A percentile compares a stretch with the other conserved stretches of the same genome.
Evolutionary conservation across 805 yeast genomes (phyloP).

Genomic region (Spathaspora gorwiae): DNA sequence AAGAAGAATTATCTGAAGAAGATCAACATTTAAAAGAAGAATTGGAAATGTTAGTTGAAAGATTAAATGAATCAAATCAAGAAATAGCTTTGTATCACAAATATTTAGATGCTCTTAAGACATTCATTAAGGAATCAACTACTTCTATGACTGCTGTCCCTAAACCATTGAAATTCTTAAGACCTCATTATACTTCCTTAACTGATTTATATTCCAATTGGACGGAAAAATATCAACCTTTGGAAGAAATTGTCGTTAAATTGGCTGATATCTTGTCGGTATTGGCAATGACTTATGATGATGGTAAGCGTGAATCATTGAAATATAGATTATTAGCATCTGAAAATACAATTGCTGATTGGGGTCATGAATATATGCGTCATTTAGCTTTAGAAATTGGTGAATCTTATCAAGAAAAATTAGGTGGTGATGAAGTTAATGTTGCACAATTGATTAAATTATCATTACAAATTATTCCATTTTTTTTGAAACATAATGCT

Average conservation of each 20-base stretch:
- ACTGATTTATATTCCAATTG: constrained; percentile 64
- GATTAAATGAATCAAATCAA: constrained; percentile 53
- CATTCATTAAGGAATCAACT: constrained; percentile 82
- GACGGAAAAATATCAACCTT: constrained; percentile 32
- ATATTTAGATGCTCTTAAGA: constrained; percentile 68
- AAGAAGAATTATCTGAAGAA: constrained; percentile 89
- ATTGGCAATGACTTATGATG: constrained; percentile 89
- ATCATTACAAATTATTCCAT: constrained; percentile 77
- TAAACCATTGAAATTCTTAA: constrained; percentile 90
- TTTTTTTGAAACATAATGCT: constrained; percentile 89
- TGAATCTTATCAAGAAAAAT: constrained; percentile 61
- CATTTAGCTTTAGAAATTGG: constrained; percentile 95
- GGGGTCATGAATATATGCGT: constrained; percentile 99
- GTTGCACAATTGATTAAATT: constrained; percentile 51
- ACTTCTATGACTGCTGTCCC: constrained; percentile 99
- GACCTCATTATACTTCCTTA: constrained; percentile 78
- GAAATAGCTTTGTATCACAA: constrained; percentile 45
- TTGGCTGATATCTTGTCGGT: constrained; percentile 90
- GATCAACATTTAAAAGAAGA: constrained; percentile 84
- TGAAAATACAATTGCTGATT: constrained; percentile 60
- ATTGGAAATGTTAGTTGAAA: constrained; percentile 81
- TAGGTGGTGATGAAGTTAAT: constrained; percentile 31
- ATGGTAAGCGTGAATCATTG: constrained; percentile 72
- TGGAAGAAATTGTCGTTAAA: constrained; percentile 42
- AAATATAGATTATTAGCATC: constrained; percentile 64